Evolutionary conservation across 148 eudicot species (phyloP).

Genomic region (Fallopia convolvulus): DNA sequence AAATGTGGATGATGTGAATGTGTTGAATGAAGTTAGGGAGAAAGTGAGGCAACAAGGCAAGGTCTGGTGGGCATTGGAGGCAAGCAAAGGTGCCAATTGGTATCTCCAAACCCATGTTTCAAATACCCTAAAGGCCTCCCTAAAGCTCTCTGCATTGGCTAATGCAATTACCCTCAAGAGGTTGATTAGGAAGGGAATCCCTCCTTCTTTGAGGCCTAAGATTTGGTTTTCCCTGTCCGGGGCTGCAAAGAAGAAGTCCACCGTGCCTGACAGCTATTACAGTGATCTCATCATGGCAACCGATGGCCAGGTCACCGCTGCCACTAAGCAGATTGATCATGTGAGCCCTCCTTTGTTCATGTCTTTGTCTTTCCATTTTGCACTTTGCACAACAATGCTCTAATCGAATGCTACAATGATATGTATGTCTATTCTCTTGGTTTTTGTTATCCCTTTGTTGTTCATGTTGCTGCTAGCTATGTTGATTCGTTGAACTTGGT

Average conservation of each 20-base stretch:
- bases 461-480: background rate
- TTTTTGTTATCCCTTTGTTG: background rate
- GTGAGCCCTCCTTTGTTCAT: slow-evolving; percentile 33
- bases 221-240: slow-evolving; percentile 90
- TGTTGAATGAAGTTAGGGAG: slow-evolving; percentile 93
- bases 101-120: slow-evolving; percentile 62
- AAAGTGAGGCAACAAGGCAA: slow-evolving; percentile 83
- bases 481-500: background rate
- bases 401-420: background rate
- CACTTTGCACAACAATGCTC: background rate
- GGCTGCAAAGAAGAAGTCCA: slow-evolving; percentile 95
- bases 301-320: slow-evolving; percentile 70
- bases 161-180: slow-evolving; percentile 76
- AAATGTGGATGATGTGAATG: slow-evolving; percentile 96
- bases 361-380: background rate
- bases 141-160: slow-evolving; percentile 57
- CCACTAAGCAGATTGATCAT: slow-evolving; percentile 95
- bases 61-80: slow-evolving; percentile 97
- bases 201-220: slow-evolving; percentile 71
- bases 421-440: background rate
- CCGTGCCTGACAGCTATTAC: slow-evolving; percentile 88
- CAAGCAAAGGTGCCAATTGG: slow-evolving; percentile 89
- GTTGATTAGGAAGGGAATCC: slow-evolving; percentile 84
- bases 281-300: slow-evolving; percentile 71
- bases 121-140: slow-evolving; percentile 52